Percentiles rank a stretch among this genome's conserved stretches.
phyloP scores from a whole-genome alignment of 768 basidiomycete genomes.

The Rhizopogon sp. region DNA sequence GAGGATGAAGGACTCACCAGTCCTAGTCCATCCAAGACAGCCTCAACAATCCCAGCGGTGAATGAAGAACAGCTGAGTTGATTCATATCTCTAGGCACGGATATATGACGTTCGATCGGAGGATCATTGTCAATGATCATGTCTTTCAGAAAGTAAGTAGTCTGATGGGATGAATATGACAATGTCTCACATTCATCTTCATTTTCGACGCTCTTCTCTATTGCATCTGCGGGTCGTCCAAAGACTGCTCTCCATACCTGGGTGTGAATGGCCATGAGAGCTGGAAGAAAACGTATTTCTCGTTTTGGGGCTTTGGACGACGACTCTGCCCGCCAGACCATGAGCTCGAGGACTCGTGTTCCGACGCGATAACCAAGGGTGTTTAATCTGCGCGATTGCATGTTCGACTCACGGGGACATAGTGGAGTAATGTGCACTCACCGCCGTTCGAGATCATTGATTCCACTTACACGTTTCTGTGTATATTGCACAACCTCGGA shows the following conservation, averaged over 20 bases:
- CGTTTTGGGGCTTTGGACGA: constrained; percentile 87
- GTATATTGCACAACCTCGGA: constrained; percentile 94
- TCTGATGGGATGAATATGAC: neutral
- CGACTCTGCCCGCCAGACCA: constrained; percentile 74
- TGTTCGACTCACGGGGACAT: neutral
- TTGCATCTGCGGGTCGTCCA: constrained; percentile 88
- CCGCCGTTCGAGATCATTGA: constrained; percentile 94
- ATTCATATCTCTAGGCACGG: constrained; percentile 91
- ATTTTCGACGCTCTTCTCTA: constrained; percentile 95
- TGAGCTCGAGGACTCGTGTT: constrained; percentile 78
- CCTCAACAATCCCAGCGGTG: constrained; percentile 96
- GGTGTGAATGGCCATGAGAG: constrained; percentile 90
- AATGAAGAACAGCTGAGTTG: constrained; percentile 96
- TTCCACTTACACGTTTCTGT: constrained; percentile 90
- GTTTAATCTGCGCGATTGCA: constrained; percentile 58
- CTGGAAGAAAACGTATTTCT: constrained; percentile 85
- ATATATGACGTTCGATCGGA: constrained; percentile 84
- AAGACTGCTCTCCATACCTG: constrained; percentile 95
- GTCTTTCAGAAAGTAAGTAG: constrained; percentile 42
- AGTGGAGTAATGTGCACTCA: constrained; percentile 26
- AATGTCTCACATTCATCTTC: constrained; percentile 83
- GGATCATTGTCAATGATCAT: constrained; percentile 99
- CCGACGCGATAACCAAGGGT: constrained; percentile 93
- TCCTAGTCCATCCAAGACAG: constrained; percentile 88
- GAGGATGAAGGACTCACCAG: constrained; percentile 61